Conservation (phyloP, 495 filamentous ascomycete genomes). For the Hypoxylon fuscum region DNA sequence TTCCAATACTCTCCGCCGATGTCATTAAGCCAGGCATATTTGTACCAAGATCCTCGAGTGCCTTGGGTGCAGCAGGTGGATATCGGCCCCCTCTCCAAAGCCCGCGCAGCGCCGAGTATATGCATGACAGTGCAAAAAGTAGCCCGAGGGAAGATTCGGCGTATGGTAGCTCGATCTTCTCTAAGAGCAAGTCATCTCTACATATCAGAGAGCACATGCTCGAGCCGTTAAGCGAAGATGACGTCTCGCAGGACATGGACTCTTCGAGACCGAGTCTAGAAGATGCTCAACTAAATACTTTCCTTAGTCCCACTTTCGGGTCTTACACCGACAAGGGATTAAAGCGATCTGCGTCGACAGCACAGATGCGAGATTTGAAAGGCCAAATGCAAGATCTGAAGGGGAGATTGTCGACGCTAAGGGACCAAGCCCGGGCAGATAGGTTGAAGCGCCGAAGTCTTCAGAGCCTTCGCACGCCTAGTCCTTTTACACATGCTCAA, state of each 20-base stretch:
- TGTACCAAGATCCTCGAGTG: constrained; percentile 56
- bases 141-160: constrained; percentile 16
- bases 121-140: constrained; percentile 38
- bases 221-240: constrained; percentile 53
- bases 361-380: constrained; percentile 82
- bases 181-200: constrained; percentile 29
- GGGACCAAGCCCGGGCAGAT: constrained; percentile 84
- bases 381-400: constrained; percentile 95
- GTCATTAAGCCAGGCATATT: constrained; percentile 45
- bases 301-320: constrained; percentile 53
- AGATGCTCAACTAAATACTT: constrained; percentile 42
- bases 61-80: constrained; percentile 58
- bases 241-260: constrained; percentile 35
- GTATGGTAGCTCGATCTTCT: constrained; percentile 24
- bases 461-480: constrained; percentile 83
- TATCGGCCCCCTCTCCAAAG: constrained; percentile 53
- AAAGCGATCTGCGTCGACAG: constrained; percentile 63
- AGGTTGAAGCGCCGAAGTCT: constrained; percentile 82
- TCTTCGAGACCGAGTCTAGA: constrained; percentile 41
- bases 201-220: constrained; percentile 35
- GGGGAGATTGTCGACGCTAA: constrained; percentile 85
- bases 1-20: constrained; percentile 44
- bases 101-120: constrained; percentile 51
- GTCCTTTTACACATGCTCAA: constrained; percentile 79
- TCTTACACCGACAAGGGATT: constrained; percentile 51